Conservation (phyloP, 768 basidiomycete species). For the Neoboletus brunneissimus region DNA sequence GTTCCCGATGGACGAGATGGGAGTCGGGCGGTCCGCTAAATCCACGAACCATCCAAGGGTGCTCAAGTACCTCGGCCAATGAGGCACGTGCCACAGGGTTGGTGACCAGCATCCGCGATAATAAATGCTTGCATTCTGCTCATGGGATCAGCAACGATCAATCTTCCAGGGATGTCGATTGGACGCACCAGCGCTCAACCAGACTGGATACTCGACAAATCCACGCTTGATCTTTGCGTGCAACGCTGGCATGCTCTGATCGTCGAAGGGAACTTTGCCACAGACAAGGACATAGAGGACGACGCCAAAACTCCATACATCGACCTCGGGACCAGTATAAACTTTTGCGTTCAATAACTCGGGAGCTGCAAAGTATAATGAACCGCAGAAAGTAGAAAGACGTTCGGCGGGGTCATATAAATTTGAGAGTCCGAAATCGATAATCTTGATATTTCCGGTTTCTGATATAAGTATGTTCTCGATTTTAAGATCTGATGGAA, state of each 20-base stretch:
- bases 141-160: slow-evolving; percentile 10
- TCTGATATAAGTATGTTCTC: slow-evolving; percentile 99
- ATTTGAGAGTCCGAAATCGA: slow-evolving; percentile 98
- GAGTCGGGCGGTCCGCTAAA: slow-evolving; percentile 76
- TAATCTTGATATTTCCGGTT: slow-evolving; percentile 99
- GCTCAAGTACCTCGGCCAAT: slow-evolving; percentile 78
- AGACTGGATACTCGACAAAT: slow-evolving; percentile 93
- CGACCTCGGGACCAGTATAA: slow-evolving; percentile 97
- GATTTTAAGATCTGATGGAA: slow-evolving; percentile 82
- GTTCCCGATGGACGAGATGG: slow-evolving; percentile 86
- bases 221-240: slow-evolving; percentile 99
- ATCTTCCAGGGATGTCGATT: background rate
- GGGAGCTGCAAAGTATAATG: slow-evolving; percentile 96
- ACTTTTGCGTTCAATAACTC: slow-evolving; percentile 95
- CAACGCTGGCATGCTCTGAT: slow-evolving; percentile 98
- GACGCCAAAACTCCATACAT: slow-evolving; percentile 98
- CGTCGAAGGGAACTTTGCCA: slow-evolving; percentile 98
- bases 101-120: slow-evolving; percentile 95
- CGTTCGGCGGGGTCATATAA: slow-evolving; percentile 80
- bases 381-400: slow-evolving; percentile 95
- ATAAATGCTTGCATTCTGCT: slow-evolving; percentile 88
- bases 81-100: slow-evolving; percentile 83
- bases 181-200: slow-evolving; percentile 84
- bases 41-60: slow-evolving; percentile 93
- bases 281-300: slow-evolving; percentile 97